Conservation (phyloP, 352 stramenopile genomes). For the Pythium plurisporium region DNA sequence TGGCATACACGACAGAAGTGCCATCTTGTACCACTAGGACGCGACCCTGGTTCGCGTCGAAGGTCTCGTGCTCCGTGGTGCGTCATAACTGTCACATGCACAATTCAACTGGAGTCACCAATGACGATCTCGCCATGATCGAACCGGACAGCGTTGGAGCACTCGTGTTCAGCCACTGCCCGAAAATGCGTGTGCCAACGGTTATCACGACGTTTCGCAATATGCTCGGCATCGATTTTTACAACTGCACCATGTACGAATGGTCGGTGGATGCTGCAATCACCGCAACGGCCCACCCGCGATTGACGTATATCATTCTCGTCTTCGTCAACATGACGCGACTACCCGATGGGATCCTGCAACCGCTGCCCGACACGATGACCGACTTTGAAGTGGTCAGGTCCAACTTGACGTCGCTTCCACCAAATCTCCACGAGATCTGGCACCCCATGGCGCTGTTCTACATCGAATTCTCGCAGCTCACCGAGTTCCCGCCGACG, state of each 20-base stretch:
- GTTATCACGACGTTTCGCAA: constrained; percentile 31
- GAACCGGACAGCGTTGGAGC: constrained; percentile 23
- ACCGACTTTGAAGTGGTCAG: constrained; percentile 42
- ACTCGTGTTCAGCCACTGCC: constrained; percentile 50
- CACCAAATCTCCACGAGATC: constrained; percentile 21
- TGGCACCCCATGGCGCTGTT: constrained; percentile 30
- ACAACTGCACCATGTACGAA: constrained; percentile 40
- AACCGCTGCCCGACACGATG: constrained; percentile 30
- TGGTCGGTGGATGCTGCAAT: constrained; percentile 36
- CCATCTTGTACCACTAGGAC: constrained; percentile 27
- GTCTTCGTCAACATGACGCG: constrained; percentile 43
- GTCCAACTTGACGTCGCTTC: constrained; percentile 31
- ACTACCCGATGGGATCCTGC: constrained; percentile 33
- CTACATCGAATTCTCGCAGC: constrained; percentile 31
- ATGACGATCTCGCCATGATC: constrained; percentile 23
- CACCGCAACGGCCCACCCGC: constrained; percentile 25
- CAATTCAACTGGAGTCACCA: constrained; percentile 2
- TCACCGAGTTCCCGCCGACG: constrained; percentile 26
- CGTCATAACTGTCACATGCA: constrained; percentile 20
- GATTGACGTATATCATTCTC: constrained; percentile 38
- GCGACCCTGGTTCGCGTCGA: constrained; percentile 34
- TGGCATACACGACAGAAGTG: neutral
- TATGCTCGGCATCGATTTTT: constrained; percentile 47
- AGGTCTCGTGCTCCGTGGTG: constrained; percentile 22
- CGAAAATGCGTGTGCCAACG: constrained; percentile 28